These are phyloP conservation scores for Glycyrrhiza uralensis DNA, from an alignment of 306 rosid genomes.

Conservation along the genomic window DNA sequence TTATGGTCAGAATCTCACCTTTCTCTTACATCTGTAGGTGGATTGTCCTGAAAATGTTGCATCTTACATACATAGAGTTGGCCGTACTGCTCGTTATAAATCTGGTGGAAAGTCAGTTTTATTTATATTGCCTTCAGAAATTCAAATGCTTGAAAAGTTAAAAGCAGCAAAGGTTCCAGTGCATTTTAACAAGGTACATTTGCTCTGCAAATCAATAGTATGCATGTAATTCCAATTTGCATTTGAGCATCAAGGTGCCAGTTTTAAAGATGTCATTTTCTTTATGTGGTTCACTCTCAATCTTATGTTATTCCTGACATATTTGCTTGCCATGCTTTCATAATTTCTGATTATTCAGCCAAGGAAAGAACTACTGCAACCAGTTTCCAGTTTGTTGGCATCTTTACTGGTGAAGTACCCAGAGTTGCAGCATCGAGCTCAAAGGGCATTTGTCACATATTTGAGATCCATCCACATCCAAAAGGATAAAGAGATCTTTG, in stretches of 20 bases:
- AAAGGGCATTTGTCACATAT: slow-evolving; percentile 76
- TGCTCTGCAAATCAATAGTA: slow-evolving; percentile 7
- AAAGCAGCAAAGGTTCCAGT: slow-evolving; percentile 72
- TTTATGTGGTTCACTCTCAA: neutral
- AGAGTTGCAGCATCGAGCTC: slow-evolving; percentile 62
- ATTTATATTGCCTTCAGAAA: slow-evolving; percentile 79
- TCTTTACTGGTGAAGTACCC: slow-evolving; percentile 78
- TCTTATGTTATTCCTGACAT: neutral
- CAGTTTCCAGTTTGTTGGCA: slow-evolving; percentile 69
- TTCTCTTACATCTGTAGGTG: slow-evolving; percentile 43
- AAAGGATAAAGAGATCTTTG: slow-evolving; percentile 86
- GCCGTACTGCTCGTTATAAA: slow-evolving; percentile 87
- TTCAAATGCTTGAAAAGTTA: slow-evolving; percentile 70
- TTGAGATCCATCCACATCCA: slow-evolving; percentile 67
- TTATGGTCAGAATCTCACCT: slow-evolving; percentile 3
- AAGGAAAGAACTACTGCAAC: slow-evolving; percentile 58
- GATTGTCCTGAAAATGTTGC: slow-evolving; percentile 92
- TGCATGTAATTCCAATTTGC: neutral
- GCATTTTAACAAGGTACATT: slow-evolving; percentile 57
- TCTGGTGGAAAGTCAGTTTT: slow-evolving; percentile 77
- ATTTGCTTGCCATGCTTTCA: slow-evolving; percentile 27
- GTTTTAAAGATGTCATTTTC: slow-evolving; percentile 14
- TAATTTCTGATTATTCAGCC: slow-evolving; percentile 54
- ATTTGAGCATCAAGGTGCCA: neutral
- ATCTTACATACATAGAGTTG: slow-evolving; percentile 93